These are phyloP conservation scores for Cutaneotrichosporon sp. DNA, from an alignment of 1,284 basidiomycete species.

Conservation along the genomic window DNA sequence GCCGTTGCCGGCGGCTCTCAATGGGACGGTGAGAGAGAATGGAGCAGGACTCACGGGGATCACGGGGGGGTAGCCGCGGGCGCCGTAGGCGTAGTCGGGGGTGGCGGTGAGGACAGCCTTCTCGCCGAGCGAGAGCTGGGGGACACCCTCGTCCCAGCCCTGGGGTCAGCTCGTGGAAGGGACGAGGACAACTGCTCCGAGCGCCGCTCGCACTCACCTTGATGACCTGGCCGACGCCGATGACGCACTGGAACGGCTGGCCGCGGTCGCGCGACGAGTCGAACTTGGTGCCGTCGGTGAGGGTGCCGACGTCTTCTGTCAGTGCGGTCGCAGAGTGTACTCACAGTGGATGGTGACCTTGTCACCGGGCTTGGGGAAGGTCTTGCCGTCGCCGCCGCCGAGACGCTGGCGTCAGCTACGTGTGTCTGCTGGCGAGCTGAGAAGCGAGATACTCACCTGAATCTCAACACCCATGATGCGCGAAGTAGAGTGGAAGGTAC, in stretches of 20 bases:
- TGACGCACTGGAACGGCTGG: constrained; percentile 69
- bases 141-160: constrained; percentile 88
- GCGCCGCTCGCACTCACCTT: constrained; percentile 49
- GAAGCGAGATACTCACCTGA: constrained; percentile 35
- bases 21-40: no score
- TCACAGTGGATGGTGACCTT: constrained; percentile 53
- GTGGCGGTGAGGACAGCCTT: constrained; percentile 66
- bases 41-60: constrained; percentile 56
- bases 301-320: constrained; percentile 52
- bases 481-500: constrained; percentile 44
- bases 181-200: no score
- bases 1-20: no score
- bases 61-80: constrained; percentile 64
- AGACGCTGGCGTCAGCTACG: constrained; percentile 34
- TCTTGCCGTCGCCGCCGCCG: constrained; percentile 52
- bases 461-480: constrained; percentile 54
- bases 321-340: constrained; percentile 15
- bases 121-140: constrained; percentile 71
- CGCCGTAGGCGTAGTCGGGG: constrained; percentile 46
- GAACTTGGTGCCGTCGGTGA: constrained; percentile 55
- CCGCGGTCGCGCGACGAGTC: constrained; percentile 56
- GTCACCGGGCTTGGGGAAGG: constrained; percentile 51
- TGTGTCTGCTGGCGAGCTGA: background rate
- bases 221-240: constrained; percentile 77
- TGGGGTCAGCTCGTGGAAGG: constrained; percentile 31